These are phyloP conservation scores for Fusarium pseudocircinatum DNA, from an alignment of 2,329 filamentous ascomycete species.

Conservation along the genomic window DNA sequence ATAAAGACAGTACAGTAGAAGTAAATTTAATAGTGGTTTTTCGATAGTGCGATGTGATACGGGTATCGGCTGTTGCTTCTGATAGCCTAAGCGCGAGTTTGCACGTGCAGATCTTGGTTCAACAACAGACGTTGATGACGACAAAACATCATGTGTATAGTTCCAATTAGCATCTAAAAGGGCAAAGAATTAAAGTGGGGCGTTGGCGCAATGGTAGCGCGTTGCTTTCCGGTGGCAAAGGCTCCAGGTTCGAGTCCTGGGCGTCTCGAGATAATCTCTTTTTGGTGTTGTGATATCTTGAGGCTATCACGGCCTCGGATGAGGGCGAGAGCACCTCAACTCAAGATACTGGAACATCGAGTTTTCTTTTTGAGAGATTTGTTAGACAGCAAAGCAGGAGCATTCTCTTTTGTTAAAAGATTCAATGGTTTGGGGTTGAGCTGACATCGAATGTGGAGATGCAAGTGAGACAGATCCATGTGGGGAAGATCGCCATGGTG, in stretches of 20 bases:
- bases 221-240: slow-evolving; percentile 50
- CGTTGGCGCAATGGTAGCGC: slow-evolving; percentile 42
- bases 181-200: not conserved
- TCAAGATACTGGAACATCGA: too few relatives aligned
- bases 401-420: accelerated
- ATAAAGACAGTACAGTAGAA: accelerated
- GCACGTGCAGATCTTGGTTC: not conserved
- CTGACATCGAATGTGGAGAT: not conserved
- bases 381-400: too few relatives aligned
- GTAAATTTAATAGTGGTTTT: accelerated
- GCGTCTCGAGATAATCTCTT: slow-evolving; percentile 17
- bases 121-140: accelerated
- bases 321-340: too few relatives aligned
- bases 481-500: not conserved
- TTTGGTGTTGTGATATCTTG: not conserved
- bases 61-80: accelerated
- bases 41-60: accelerated
- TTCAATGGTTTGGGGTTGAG: not conserved
- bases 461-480: not conserved
- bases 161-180: not conserved
- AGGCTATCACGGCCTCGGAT: too few relatives aligned
- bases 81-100: accelerated
- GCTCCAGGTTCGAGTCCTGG: slow-evolving; percentile 50
- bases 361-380: too few relatives aligned
- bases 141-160: accelerated